Percentiles rank a stretch among this genome's conserved stretches.
Evolutionary conservation across 768 basidiomycete species (phyloP).

Genomic region (Sistotremastrum suecicum): DNA sequence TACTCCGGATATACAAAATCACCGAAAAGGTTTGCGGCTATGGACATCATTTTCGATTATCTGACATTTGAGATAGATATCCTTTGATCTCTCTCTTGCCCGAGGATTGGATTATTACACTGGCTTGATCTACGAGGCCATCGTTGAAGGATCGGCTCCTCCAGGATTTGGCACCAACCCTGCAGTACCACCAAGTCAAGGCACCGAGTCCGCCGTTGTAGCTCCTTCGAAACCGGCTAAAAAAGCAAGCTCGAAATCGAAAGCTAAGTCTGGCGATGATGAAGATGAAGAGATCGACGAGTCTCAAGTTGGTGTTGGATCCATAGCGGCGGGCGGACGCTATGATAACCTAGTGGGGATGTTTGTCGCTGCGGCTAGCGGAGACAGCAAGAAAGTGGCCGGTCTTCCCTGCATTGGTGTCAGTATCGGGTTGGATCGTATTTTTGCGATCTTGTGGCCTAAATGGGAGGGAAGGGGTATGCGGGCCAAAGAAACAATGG

Average conservation of each 20-base stretch:
- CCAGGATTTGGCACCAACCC: constrained; percentile 57
- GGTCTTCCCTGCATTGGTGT: constrained; percentile 83
- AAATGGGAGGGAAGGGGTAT: constrained; percentile 70
- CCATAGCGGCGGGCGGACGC: constrained; percentile 94
- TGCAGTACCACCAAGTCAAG: constrained; percentile 23
- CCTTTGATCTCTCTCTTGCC: constrained; percentile 95
- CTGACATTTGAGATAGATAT: constrained; percentile 38
- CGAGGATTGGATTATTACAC: constrained; percentile 98
- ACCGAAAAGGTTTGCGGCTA: constrained; percentile 45
- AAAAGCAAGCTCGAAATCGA: constrained; percentile 19
- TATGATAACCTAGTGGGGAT: constrained; percentile 93
- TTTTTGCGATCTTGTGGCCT: constrained; percentile 84
- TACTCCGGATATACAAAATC: constrained; percentile 70
- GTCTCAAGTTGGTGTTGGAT: constrained; percentile 89
- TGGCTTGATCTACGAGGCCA: constrained; percentile 94
- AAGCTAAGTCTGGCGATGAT: constrained; percentile 23
- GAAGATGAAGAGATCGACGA: constrained; percentile 86
- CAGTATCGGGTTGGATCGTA: constrained; percentile 83
- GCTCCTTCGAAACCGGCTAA: constrained; percentile 21
- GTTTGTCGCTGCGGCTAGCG: constrained; percentile 73
- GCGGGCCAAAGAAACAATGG: constrained; percentile 85
- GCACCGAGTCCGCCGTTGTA: constrained; percentile 13
- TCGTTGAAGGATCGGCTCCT: constrained; percentile 86
- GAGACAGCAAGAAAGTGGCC: constrained; percentile 46
- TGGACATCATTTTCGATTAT: not conserved